A percentile compares a stretch with the other conserved stretches of the same genome.
phyloP scores from a whole-genome alignment of 345 rosid genomes.

The Salix exigua region DNA sequence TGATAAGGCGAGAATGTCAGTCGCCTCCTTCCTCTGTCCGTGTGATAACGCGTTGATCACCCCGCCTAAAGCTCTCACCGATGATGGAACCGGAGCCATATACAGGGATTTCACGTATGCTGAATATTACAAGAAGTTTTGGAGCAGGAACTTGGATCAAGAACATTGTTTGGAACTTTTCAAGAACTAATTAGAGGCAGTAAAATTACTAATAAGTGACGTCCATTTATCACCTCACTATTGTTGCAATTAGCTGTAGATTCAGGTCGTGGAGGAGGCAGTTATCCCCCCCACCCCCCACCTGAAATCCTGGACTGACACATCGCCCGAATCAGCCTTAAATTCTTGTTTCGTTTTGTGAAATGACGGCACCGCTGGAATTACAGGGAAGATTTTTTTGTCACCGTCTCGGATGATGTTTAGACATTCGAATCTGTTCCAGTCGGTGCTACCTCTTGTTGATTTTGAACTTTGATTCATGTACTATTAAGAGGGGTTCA shows the following conservation, averaged over 20 bases:
- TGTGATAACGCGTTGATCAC: conserved; percentile 56
- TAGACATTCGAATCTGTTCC: not conserved
- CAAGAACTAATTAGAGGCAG: conserved; percentile 24
- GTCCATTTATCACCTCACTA: not conserved
- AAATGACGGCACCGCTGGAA: not conserved
- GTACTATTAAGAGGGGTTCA: not conserved
- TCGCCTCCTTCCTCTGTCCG: conserved; percentile 80
- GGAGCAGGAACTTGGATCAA: conserved; percentile 85
- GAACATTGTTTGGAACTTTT: conserved; percentile 81
- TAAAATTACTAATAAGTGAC: not conserved
- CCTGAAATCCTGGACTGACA: not conserved
- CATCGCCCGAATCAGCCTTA: not conserved
- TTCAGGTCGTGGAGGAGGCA: not conserved
- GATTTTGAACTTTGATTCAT: not conserved
- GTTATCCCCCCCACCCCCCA: too few species aligned
- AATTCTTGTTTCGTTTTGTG: not conserved
- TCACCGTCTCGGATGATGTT: not conserved
- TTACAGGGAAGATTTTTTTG: not conserved
- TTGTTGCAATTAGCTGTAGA: not conserved
- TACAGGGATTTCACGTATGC: conserved; percentile 77
- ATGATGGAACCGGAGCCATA: conserved; percentile 39
- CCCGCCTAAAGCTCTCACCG: conserved; percentile 46
- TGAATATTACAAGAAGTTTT: conserved; percentile 79
- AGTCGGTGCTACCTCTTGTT: not conserved
- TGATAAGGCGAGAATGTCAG: conserved; percentile 56